Evolutionary conservation across 352 stramenopile species (phyloP).

Genomic region (Phytophthora sp.): DNA sequence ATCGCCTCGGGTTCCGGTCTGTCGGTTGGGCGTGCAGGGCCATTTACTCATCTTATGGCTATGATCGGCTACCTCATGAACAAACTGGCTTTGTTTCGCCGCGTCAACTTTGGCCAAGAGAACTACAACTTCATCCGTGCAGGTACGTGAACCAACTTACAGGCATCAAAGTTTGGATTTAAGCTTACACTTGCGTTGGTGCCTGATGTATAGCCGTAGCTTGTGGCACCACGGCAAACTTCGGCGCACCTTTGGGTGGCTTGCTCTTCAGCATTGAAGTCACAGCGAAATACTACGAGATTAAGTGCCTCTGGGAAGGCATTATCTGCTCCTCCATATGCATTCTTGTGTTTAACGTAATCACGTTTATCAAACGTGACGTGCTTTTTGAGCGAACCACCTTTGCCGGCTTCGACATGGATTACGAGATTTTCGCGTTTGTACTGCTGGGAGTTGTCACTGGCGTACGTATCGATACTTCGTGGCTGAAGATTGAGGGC

Average conservation of each 20-base stretch:
- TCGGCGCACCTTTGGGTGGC: constrained; percentile 77
- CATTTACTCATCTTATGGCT: constrained; percentile 80
- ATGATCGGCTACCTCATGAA: constrained; percentile 76
- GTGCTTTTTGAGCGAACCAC: constrained; percentile 84
- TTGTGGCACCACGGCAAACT: constrained; percentile 82
- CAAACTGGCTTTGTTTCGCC: constrained; percentile 70
- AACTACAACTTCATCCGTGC: constrained; percentile 80
- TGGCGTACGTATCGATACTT: constrained; percentile 47
- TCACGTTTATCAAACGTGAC: constrained; percentile 80
- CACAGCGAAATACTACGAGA: constrained; percentile 85
- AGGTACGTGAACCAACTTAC: constrained; percentile 30
- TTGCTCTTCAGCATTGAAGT: constrained; percentile 89
- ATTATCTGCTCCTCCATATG: constrained; percentile 85
- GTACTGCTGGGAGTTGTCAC: constrained; percentile 73
- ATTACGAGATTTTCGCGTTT: constrained; percentile 84
- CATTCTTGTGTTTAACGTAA: constrained; percentile 83
- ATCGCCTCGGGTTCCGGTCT: constrained; percentile 72
- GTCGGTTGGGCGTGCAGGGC: constrained; percentile 72
- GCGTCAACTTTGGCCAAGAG: constrained; percentile 74
- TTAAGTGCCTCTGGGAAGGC: constrained; percentile 87
- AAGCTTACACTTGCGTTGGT: too few species aligned
- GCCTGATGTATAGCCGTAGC: constrained; percentile 71
- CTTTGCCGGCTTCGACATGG: constrained; percentile 84
- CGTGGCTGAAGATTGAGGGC: not conserved
- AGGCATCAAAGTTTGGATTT: too few species aligned